A percentile compares a stretch with the other conserved stretches of the same genome.
Conservation (phyloP, 257 asterid species). For the Anisodus acutangulus region DNA sequence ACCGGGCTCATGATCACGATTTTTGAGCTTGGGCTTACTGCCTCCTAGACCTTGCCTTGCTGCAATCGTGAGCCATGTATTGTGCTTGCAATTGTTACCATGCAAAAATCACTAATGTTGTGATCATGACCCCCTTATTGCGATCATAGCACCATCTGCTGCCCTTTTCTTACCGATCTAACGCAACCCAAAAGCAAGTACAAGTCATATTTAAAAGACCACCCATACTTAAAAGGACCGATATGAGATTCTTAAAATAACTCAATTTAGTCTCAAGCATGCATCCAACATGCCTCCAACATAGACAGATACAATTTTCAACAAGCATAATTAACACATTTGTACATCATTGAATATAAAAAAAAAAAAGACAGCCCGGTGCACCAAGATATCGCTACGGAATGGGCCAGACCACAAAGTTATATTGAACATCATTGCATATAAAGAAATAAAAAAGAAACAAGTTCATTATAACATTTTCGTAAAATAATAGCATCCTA, state of each 20-base stretch:
- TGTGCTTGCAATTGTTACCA: background rate
- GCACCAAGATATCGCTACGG: too few relatives aligned
- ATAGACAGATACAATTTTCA: background rate
- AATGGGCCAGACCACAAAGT: too few relatives aligned
- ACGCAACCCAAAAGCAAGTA: background rate
- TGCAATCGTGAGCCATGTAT: background rate
- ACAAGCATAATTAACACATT: background rate
- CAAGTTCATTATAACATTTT: background rate
- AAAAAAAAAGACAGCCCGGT: background rate
- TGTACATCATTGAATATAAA: background rate
- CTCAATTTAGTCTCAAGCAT: constrained; percentile 3
- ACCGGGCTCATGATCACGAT: background rate
- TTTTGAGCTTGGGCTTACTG: background rate
- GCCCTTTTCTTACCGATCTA: background rate
- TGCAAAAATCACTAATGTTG: background rate
- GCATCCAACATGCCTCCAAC: background rate
- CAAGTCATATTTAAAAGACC: too few relatives aligned
- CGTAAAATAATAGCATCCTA: background rate
- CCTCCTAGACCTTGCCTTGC: background rate
- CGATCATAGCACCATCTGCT: background rate
- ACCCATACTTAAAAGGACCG: background rate
- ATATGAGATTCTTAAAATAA: background rate
- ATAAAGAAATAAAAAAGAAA: background rate
- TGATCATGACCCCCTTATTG: background rate
- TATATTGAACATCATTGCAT: background rate